A percentile compares a stretch with the other conserved stretches of the same genome.
These are phyloP conservation scores for Evernia prunastri DNA, from an alignment of 495 filamentous ascomycete species.

Conservation along the genomic window DNA sequence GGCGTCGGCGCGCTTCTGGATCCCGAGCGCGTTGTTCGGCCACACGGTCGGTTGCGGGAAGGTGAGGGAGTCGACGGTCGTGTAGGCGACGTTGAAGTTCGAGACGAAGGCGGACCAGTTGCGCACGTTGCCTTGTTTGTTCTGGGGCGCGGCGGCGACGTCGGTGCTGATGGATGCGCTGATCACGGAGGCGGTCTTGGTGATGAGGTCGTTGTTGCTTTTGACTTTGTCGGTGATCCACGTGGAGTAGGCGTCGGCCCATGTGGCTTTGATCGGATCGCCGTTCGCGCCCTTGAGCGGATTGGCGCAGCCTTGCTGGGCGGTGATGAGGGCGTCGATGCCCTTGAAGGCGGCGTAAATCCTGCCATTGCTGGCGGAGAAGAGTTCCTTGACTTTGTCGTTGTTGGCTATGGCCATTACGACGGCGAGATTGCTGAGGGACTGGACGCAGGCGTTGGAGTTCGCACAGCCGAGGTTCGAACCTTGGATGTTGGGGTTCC, in stretches of 20 bases:
- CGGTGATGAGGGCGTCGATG: slow-evolving; percentile 5
- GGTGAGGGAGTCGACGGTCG: slow-evolving; percentile 1
- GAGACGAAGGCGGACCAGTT: not conserved
- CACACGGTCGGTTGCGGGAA: slow-evolving; percentile 10
- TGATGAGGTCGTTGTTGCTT: slow-evolving; percentile 12
- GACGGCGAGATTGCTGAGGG: slow-evolving; percentile 8
- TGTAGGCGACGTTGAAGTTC: slow-evolving; percentile 13
- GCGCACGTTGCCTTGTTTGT: slow-evolving; percentile 1
- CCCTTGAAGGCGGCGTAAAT: slow-evolving; percentile 12
- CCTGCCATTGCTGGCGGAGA: slow-evolving; percentile 9
- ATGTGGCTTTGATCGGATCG: not conserved
- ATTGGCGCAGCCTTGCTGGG: not conserved
- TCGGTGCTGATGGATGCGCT: slow-evolving; percentile 8
- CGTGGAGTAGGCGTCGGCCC: slow-evolving; percentile 9
- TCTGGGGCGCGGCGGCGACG: not conserved
- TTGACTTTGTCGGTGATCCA: slow-evolving; percentile 8
- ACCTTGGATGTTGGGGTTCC: slow-evolving; percentile 9
- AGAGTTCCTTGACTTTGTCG: not conserved
- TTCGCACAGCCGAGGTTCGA: not conserved
- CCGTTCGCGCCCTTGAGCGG: not conserved
- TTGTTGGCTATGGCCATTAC: slow-evolving; percentile 13
- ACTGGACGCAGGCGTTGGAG: slow-evolving; percentile 7
- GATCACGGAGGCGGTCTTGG: not conserved
- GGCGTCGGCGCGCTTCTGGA: slow-evolving; percentile 3
- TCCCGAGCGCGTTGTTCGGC: slow-evolving; percentile 3